phyloP scores from a whole-genome alignment of 2,329 filamentous ascomycete species.

The Camillea tinctor region DNA sequence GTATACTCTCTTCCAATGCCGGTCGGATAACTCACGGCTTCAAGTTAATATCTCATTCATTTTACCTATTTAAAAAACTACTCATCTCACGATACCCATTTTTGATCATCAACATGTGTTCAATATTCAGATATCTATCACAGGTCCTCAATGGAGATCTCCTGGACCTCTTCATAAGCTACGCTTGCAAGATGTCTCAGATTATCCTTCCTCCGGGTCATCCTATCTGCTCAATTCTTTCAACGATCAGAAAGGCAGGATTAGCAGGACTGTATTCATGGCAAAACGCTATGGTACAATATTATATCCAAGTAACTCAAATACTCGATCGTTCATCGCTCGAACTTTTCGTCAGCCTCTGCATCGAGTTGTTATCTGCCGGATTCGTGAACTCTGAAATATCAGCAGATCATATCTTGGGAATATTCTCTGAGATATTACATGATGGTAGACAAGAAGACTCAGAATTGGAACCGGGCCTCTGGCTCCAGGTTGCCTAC shows the following conservation, averaged over 20 bases:
- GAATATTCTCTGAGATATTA: too few species aligned
- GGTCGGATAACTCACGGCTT: conserved; percentile 18
- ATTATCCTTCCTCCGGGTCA: conserved; percentile 15
- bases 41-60: conserved; percentile 15
- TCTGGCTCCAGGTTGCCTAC: too few species aligned
- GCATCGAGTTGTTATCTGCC: too few species aligned
- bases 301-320: conserved; percentile 8
- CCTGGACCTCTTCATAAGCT: conserved; percentile 12
- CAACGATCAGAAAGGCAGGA: not conserved
- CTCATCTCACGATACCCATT: conserved; percentile 18
- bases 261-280: conserved; percentile 2
- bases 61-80: too few species aligned
- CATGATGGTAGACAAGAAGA: too few species aligned
- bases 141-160: conserved; percentile 6
- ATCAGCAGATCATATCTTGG: too few species aligned
- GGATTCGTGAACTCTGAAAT: too few species aligned
- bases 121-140: conserved; percentile 13
- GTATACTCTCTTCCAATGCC: conserved; percentile 12
- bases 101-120: conserved; percentile 18
- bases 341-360: too few species aligned
- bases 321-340: conserved; percentile 2
- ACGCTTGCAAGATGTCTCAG: conserved; percentile 11
- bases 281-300: conserved; percentile 10
- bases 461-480: too few species aligned
- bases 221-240: conserved; percentile 15